phyloP scores from a whole-genome alignment of 441 rosid species.

The Euphorbia schlechtendalii region DNA sequence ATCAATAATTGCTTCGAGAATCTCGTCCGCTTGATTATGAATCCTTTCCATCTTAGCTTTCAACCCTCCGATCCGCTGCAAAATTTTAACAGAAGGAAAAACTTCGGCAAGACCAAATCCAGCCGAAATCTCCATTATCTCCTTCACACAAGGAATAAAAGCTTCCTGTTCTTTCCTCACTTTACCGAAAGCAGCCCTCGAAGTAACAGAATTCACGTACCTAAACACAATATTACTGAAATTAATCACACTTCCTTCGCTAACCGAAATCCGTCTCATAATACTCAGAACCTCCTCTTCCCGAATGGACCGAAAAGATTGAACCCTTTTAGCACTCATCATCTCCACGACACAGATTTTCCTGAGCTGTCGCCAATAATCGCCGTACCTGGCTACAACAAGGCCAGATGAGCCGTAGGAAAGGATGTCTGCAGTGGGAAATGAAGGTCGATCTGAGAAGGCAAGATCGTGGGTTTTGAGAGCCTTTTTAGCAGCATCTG shows the following conservation, averaged over 20 bases:
- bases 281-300: constrained; percentile 22
- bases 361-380: constrained; percentile 11
- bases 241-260: not conserved
- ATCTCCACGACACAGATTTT: constrained; percentile 17
- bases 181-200: constrained; percentile 10
- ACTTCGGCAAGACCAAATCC: not conserved
- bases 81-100: not conserved
- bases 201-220: not conserved
- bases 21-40: not conserved
- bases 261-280: not conserved
- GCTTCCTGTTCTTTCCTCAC: constrained; percentile 4
- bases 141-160: not conserved
- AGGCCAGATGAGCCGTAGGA: not conserved
- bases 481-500: not conserved
- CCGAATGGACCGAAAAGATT: constrained; percentile 18
- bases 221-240: not conserved
- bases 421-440: not conserved
- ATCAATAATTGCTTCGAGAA: not conserved
- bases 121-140: no score
- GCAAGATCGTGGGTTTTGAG: not conserved
- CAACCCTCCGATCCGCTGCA: not conserved
- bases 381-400: not conserved
- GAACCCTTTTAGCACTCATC: constrained; percentile 16
- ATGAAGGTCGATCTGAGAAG: not conserved
- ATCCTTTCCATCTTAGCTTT: not conserved